Conservation (phyloP, 345 rosid genomes). For the Boechera divaricarpa region DNA sequence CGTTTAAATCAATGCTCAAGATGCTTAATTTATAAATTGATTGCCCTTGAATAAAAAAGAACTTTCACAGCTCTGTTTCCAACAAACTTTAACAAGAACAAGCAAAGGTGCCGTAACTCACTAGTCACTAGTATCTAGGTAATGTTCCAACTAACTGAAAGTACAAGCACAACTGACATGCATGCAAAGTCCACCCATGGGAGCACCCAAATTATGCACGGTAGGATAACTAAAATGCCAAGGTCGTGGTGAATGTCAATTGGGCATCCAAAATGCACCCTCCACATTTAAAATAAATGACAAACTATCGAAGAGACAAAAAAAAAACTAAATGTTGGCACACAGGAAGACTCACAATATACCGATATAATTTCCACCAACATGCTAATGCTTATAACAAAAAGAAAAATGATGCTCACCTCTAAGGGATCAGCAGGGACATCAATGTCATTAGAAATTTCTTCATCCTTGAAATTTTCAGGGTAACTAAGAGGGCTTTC, state of each 20-base stretch:
- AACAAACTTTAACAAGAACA: constrained; percentile 23
- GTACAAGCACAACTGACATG: constrained; percentile 27
- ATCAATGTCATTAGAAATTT: constrained; percentile 26
- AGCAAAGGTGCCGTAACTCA: constrained; percentile 9
- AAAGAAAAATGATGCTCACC: constrained; percentile 51
- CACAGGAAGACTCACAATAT: constrained; percentile 1
- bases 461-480: constrained; percentile 32
- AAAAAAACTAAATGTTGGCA: constrained; percentile 9
- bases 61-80: constrained; percentile 26
- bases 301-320: not conserved
- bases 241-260: not conserved
- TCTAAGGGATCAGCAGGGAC: constrained; percentile 82
- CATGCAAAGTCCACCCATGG: constrained; percentile 25
- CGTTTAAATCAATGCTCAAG: not conserved
- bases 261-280: not conserved
- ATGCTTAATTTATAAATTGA: constrained; percentile 6
- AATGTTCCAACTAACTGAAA: constrained; percentile 18
- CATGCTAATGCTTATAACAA: constrained; percentile 22
- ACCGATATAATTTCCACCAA: not conserved
- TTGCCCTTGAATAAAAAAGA: not conserved
- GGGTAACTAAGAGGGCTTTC: constrained; percentile 44
- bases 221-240: constrained; percentile 13
- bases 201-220: not conserved
- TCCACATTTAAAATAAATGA: not conserved
- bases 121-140: constrained; percentile 11